A percentile compares a stretch with the other conserved stretches of the same genome.
Evolutionary conservation across 805 yeast genomes (phyloP).

Genomic region (Zygoascus bituminiphila): DNA sequence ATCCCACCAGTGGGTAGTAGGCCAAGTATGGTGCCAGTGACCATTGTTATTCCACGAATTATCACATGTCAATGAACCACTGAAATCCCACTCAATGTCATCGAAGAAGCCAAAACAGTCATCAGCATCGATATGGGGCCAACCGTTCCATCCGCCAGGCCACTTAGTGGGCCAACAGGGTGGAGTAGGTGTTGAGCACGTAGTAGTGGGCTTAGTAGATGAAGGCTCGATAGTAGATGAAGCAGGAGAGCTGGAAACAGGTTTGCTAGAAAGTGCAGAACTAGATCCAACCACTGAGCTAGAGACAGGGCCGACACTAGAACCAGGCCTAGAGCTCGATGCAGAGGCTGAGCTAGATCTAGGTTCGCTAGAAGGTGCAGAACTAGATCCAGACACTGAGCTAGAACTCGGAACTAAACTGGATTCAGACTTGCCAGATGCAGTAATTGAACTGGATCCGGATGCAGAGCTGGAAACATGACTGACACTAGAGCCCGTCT

Average conservation of each 20-base stretch:
- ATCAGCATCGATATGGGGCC: neutral
- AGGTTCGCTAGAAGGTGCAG: conserved; percentile 3
- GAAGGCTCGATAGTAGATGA: neutral
- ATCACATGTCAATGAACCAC: neutral
- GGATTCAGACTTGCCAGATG: too few species aligned
- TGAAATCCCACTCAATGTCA: neutral
- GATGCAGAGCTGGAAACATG: too few species aligned
- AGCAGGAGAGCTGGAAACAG: conserved; percentile 1
- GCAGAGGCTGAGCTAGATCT: neutral
- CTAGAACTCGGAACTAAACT: neutral
- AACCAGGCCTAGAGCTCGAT: neutral
- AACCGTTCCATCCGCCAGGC: neutral
- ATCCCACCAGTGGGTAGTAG: neutral
- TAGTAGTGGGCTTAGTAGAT: neutral
- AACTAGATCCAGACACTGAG: neutral
- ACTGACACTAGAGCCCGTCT: too few species aligned
- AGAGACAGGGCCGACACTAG: neutral
- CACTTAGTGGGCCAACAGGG: neutral
- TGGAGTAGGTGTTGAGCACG: neutral
- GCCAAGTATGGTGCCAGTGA: neutral
- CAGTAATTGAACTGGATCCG: too few species aligned
- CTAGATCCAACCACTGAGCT: conserved; percentile 1
- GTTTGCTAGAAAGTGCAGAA: neutral
- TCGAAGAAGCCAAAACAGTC: neutral
- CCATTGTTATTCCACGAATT: neutral